phyloP scores from a whole-genome alignment of 768 basidiomycete genomes.

The Coprinellus micaceus region DNA sequence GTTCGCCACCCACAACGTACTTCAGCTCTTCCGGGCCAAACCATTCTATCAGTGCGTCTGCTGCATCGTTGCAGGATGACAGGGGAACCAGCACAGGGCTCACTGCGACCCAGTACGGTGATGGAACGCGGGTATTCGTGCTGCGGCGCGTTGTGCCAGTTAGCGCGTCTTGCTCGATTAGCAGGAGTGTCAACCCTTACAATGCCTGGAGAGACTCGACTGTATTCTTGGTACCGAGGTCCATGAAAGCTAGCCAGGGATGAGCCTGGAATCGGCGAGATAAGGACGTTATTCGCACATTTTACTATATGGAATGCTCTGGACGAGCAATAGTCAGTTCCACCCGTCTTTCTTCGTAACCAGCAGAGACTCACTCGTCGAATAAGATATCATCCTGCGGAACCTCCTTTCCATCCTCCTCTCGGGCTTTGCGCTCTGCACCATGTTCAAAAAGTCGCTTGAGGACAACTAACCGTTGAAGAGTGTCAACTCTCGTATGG shows the following conservation, averaged over 20 bases:
- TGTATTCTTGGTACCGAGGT: slow-evolving; percentile 60
- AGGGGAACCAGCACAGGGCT: slow-evolving; percentile 57
- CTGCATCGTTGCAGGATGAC: slow-evolving; percentile 53
- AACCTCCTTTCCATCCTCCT: slow-evolving; percentile 33
- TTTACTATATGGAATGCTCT: slow-evolving; percentile 72
- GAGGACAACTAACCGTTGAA: slow-evolving; percentile 39
- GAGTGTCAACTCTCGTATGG: not conserved
- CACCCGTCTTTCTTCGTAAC: not conserved
- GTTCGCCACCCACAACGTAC: slow-evolving; percentile 66
- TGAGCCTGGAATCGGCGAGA: not conserved
- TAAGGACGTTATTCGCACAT: not conserved
- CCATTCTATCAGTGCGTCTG: slow-evolving; percentile 65
- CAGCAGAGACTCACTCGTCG: slow-evolving; percentile 49
- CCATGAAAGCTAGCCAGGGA: slow-evolving; percentile 50
- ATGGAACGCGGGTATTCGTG: slow-evolving; percentile 67
- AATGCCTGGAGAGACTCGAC: slow-evolving; percentile 71
- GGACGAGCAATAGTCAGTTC: not conserved
- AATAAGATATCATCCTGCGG: slow-evolving; percentile 62
- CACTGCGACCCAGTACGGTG: slow-evolving; percentile 64
- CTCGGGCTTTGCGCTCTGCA: slow-evolving; percentile 34
- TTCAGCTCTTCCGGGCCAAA: slow-evolving; percentile 70
- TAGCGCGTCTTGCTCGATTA: not conserved
- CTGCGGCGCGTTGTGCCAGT: slow-evolving; percentile 21
- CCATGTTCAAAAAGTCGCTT: slow-evolving; percentile 50
- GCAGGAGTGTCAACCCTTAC: slow-evolving; percentile 27